A percentile compares a stretch with the other conserved stretches of the same genome.
Evolutionary conservation across 2,329 filamentous ascomycete species (phyloP).

Genomic region (Dryadomyces quercus-mongolicae): DNA sequence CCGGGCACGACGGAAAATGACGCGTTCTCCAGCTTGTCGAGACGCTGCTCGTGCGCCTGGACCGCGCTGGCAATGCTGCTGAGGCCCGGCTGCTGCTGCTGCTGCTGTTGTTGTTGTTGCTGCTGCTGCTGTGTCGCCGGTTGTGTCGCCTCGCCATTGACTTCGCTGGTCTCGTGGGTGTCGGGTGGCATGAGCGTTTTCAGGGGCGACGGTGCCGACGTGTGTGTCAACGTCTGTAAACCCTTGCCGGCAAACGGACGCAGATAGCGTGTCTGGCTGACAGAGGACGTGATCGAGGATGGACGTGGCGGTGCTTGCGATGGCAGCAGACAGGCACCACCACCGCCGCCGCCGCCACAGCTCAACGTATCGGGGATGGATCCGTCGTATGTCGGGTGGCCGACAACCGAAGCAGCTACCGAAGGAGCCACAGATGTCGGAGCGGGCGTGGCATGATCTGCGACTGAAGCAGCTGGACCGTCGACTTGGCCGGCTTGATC

Average conservation of each 20-base stretch:
- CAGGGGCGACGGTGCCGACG: conserved; percentile 16
- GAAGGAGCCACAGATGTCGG: not conserved
- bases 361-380: conserved; percentile 44
- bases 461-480: conserved; percentile 16
- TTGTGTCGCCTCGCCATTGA: not conserved
- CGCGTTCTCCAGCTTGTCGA: conserved; percentile 57
- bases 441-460: conserved; percentile 11
- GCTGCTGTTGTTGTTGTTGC: not conserved
- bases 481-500: not conserved
- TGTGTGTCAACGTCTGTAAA: conserved; percentile 37
- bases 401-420: not conserved
- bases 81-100: conserved; percentile 12
- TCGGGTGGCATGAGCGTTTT: not conserved
- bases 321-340: conserved; percentile 23
- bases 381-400: conserved; percentile 13
- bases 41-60: conserved; percentile 47
- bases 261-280: conserved; percentile 36
- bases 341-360: conserved; percentile 29
- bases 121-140: not conserved
- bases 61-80: conserved; percentile 39
- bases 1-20: conserved; percentile 50
- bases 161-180: too few species aligned
- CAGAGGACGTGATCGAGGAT: conserved; percentile 36
- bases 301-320: conserved; percentile 18
- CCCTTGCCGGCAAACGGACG: conserved; percentile 44